phyloP scores from a whole-genome alignment of 2,329 filamentous ascomycete genomes.

The Cordyceps militaris region DNA sequence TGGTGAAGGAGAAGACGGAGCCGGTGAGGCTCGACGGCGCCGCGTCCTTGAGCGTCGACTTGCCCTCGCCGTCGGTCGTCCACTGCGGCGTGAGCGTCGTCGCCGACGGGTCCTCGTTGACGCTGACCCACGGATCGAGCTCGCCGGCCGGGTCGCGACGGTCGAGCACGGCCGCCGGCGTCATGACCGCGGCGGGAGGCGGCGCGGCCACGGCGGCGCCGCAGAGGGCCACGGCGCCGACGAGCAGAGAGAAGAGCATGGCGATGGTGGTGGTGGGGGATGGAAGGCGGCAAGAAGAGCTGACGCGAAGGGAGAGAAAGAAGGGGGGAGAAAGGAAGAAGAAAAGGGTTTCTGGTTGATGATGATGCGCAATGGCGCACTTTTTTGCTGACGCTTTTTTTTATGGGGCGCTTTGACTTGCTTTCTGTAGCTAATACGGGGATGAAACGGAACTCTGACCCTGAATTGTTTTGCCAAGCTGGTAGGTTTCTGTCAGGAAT shows the following conservation, averaged over 20 bases:
- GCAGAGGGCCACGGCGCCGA: slow-evolving; percentile 4
- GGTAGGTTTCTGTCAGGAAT: background rate
- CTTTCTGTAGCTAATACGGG: background rate
- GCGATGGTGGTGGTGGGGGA: background rate
- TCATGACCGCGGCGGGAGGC: background rate
- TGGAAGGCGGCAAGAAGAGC: background rate
- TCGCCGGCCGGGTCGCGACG: slow-evolving; percentile 24
- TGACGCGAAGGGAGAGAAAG: background rate
- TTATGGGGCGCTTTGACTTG: slow-evolving; percentile 1
- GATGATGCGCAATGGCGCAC: background rate
- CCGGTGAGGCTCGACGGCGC: slow-evolving; percentile 42
- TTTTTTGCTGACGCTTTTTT: background rate
- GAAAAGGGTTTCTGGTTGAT: background rate
- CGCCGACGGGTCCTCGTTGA: slow-evolving; percentile 40
- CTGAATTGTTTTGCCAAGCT: background rate
- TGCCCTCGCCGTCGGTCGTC: slow-evolving; percentile 37
- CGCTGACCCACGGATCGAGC: slow-evolving; percentile 44
- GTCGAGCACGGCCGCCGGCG: slow-evolving; percentile 13
- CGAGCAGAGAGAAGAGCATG: background rate
- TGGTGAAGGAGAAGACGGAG: slow-evolving; percentile 32
- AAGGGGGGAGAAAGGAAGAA: too few relatives aligned
- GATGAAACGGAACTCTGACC: background rate
- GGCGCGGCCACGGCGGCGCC: background rate
- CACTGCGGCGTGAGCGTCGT: slow-evolving; percentile 43
- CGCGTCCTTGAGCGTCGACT: slow-evolving; percentile 30